These are phyloP conservation scores for Davidsoniella australis DNA, from an alignment of 2,329 filamentous ascomycete species.

Conservation along the genomic window DNA sequence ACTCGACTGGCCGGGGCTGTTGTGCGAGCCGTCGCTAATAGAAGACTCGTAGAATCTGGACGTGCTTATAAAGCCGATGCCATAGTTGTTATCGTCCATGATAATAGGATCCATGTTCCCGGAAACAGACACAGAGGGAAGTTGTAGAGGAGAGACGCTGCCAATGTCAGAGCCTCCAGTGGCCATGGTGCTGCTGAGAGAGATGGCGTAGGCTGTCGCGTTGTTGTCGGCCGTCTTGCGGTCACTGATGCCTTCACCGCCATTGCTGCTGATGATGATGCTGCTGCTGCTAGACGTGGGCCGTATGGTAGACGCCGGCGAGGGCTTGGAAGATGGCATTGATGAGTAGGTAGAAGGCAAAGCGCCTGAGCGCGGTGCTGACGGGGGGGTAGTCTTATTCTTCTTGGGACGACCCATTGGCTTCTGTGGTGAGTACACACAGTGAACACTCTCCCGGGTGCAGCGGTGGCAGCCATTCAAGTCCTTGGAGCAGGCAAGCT, in stretches of 20 bases:
- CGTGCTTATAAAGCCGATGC: no score
- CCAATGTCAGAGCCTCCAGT: no score
- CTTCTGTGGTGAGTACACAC: constrained; percentile 48
- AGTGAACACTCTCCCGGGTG: constrained; percentile 35
- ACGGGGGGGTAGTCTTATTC: not conserved
- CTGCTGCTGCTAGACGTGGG: not conserved
- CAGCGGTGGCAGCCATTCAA: constrained; percentile 41
- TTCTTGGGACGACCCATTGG: constrained; percentile 50
- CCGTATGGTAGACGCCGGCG: no score
- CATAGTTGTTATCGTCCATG: no score
- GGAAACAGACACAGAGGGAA: no score
- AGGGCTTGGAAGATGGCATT: not conserved
- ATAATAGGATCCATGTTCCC: no score
- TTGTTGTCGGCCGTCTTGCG: not conserved
- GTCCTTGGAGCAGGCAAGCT: constrained; percentile 49
- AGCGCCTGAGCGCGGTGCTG: not conserved
- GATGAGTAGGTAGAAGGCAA: not conserved
- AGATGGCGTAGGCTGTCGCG: no score
- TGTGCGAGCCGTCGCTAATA: no score
- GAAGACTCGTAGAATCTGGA: no score
- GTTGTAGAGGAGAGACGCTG: no score
- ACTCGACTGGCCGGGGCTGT: no score
- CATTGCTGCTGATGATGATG: not conserved
- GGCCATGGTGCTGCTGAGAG: not conserved
- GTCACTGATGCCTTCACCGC: not conserved